Conservation (phyloP, 1,284 basidiomycete species). For the Inonotus hispidus region DNA sequence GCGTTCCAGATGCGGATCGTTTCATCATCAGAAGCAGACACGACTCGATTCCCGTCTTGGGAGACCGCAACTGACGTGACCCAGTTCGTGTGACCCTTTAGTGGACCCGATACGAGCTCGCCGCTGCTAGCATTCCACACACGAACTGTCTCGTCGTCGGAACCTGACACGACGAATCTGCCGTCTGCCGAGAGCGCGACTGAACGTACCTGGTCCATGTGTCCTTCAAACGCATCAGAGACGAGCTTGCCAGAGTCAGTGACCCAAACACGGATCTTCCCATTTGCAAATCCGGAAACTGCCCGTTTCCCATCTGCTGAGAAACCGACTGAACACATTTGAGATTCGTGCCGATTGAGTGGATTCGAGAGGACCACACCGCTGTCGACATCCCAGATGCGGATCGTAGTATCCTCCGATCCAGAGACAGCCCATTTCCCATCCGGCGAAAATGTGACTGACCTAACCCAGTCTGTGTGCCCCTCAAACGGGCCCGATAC, state of each 20-base stretch:
- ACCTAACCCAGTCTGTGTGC: background rate
- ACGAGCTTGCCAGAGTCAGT: slow-evolving; percentile 1
- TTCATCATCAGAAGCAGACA: background rate
- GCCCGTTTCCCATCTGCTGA: slow-evolving; percentile 11
- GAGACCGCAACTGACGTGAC: background rate
- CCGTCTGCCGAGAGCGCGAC: slow-evolving; percentile 16
- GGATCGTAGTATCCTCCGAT: background rate
- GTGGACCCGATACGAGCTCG: background rate
- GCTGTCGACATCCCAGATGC: slow-evolving; percentile 19
- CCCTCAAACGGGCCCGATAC: background rate
- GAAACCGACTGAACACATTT: background rate
- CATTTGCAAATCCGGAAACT: slow-evolving; percentile 12
- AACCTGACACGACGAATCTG: slow-evolving; percentile 7
- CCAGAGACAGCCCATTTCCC: background rate
- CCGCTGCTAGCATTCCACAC: slow-evolving; percentile 13
- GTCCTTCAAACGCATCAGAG: slow-evolving; percentile 6
- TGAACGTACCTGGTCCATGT: background rate
- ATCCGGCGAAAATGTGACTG: background rate
- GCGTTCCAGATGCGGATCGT: background rate
- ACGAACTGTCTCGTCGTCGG: slow-evolving; percentile 17
- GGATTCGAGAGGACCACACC: background rate
- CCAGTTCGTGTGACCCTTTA: background rate
- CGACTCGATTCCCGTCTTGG: slow-evolving; percentile 7
- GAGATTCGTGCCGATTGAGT: background rate
- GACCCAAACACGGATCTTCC: slow-evolving; percentile 14